A percentile compares a stretch with the other conserved stretches of the same genome.
These are phyloP conservation scores for Pueraria montana DNA, from an alignment of 306 rosid species.

Conservation along the genomic window DNA sequence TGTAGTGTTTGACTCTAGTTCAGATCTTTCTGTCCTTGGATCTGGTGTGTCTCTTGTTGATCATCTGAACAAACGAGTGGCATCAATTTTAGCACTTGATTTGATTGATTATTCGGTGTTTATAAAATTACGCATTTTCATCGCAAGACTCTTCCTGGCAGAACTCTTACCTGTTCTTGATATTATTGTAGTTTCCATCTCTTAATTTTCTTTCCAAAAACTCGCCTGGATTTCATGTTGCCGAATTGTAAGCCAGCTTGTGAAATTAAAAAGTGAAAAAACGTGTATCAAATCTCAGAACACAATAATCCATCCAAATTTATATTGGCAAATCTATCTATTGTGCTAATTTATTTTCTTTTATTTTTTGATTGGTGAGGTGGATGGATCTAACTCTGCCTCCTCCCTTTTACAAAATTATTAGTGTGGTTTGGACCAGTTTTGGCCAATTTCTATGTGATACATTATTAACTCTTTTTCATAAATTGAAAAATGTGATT, in stretches of 20 bases:
- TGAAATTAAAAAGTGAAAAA: background rate
- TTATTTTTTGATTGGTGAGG: background rate
- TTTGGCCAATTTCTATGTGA: no score
- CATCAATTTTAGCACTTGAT: background rate
- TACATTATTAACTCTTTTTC: no score
- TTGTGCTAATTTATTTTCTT: background rate
- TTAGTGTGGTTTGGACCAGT: no score
- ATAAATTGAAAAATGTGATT: no score
- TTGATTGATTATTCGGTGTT: background rate
- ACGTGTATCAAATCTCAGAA: background rate
- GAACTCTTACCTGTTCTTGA: background rate
- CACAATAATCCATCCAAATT: constrained; percentile 15
- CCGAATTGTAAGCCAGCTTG: background rate
- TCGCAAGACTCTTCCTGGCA: background rate
- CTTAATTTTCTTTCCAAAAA: constrained; percentile 8
- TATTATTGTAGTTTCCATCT: background rate
- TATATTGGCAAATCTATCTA: background rate
- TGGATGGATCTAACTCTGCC: constrained; percentile 41
- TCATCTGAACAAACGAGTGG: constrained; percentile 5
- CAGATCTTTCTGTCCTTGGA: constrained; percentile 34
- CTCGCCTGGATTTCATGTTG: constrained; percentile 18
- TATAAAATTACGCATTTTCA: background rate
- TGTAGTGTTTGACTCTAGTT: constrained; percentile 11
- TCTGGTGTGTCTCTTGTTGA: constrained; percentile 39
- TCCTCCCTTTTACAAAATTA: background rate